Conservation (phyloP, 768 basidiomycete species). For the Mycena rebaudengoi region DNA sequence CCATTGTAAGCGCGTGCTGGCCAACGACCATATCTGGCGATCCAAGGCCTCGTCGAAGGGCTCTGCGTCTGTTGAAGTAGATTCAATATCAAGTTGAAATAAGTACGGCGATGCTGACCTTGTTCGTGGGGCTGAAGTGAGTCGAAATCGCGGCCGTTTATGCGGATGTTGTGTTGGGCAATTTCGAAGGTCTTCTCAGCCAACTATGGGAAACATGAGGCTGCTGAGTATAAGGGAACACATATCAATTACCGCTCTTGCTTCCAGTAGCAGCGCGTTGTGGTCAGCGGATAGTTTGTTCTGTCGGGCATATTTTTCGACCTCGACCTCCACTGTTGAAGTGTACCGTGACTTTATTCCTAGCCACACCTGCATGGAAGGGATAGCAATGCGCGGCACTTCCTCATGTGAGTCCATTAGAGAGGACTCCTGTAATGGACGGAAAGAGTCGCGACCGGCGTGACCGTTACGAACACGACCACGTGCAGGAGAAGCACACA, state of each 20-base stretch:
- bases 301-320: background rate
- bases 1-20: conserved; percentile 78
- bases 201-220: conserved; percentile 53
- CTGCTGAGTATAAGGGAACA: too few species aligned
- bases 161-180: conserved; percentile 75
- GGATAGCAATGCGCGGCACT: conserved; percentile 12
- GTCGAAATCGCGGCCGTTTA: conserved; percentile 83
- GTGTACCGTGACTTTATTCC: conserved; percentile 15
- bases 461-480: too few species aligned
- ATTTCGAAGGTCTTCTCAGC: conserved; percentile 69
- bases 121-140: conserved; percentile 64
- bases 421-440: too few species aligned
- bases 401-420: conserved; percentile 23
- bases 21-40: conserved; percentile 81
- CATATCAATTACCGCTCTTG: conserved; percentile 4
- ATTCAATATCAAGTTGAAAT: background rate
- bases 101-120: conserved; percentile 41
- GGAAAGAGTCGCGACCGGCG: too few species aligned
- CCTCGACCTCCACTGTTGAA: background rate
- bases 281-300: background rate
- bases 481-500: too few species aligned
- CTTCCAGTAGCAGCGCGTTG: background rate
- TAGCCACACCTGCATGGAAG: conserved; percentile 24
- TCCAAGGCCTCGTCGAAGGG: conserved; percentile 90
- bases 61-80: conserved; percentile 63